Percentiles rank a stretch among this genome's conserved stretches.
Evolutionary conservation across 805 yeast species (phyloP).

Genomic region (Saccharomycopsis schoenii): DNA sequence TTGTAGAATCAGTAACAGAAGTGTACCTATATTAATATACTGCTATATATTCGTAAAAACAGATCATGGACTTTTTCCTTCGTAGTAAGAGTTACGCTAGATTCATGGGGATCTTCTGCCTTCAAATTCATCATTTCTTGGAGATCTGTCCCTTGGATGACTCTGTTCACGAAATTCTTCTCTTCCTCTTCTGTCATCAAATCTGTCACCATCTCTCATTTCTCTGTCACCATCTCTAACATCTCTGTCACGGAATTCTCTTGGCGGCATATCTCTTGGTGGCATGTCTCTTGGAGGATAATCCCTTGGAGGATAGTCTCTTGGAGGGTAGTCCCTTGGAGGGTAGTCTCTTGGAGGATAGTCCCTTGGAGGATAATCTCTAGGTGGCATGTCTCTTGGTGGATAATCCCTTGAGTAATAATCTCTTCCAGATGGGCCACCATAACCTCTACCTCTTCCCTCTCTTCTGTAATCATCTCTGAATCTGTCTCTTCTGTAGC

Average conservation of each 20-base stretch:
- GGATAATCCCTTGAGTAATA: background rate
- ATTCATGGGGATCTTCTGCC: constrained; percentile 9
- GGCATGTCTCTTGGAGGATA: constrained; percentile 1
- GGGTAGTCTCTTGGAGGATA: constrained; percentile 7
- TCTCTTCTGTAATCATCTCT: constrained; percentile 12
- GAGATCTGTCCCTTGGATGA: constrained; percentile 5
- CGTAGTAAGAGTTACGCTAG: too few species aligned
- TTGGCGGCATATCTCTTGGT: constrained; percentile 9
- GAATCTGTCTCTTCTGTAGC: constrained; percentile 5
- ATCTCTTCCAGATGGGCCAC: constrained; percentile 4
- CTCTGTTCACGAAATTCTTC: constrained; percentile 3
- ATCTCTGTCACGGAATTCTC: constrained; percentile 6
- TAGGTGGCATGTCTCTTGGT: background rate
- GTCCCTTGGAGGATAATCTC: constrained; percentile 4
- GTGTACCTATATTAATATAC: background rate
- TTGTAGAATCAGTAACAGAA: background rate
- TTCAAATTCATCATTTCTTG: background rate
- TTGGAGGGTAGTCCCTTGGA: constrained; percentile 11
- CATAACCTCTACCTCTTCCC: constrained; percentile 7
- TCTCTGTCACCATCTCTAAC: constrained; percentile 9
- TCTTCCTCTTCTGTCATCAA: constrained; percentile 8
- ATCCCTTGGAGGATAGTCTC: constrained; percentile 6
- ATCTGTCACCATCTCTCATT: constrained; percentile 1
- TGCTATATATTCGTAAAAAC: background rate
- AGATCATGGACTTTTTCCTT: background rate